Percentiles rank a stretch among this genome's conserved stretches.
These are phyloP conservation scores for Penicillium sp. DNA, from an alignment of 2,329 filamentous ascomycete genomes.

Conservation along the genomic window DNA sequence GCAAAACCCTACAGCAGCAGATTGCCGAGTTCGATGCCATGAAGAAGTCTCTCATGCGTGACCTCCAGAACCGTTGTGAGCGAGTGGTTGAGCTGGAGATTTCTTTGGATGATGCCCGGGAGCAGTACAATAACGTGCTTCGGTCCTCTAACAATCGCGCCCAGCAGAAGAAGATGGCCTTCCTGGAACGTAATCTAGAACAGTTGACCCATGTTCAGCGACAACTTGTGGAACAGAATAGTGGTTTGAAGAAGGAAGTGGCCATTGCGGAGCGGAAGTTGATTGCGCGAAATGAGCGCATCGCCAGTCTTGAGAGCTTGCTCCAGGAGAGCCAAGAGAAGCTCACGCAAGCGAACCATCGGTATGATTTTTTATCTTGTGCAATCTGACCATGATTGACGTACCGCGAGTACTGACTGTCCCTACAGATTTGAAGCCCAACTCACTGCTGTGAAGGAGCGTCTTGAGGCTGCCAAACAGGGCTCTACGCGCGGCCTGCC, in stretches of 20 bases:
- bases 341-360: slow-evolving; percentile 92
- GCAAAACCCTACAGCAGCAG: slow-evolving; percentile 92
- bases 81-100: slow-evolving; percentile 98
- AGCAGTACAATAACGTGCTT: slow-evolving; percentile 98
- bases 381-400: slow-evolving; percentile 5
- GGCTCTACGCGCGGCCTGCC: slow-evolving; percentile 83
- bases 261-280: slow-evolving; percentile 97
- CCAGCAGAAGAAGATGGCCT: slow-evolving; percentile 99
- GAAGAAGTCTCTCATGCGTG: slow-evolving; percentile 99
- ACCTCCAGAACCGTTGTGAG: slow-evolving; percentile 96
- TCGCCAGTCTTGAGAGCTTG: slow-evolving; percentile 85
- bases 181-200: slow-evolving; percentile 95
- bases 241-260: slow-evolving; percentile 96
- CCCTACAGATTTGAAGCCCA: slow-evolving; percentile 84
- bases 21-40: slow-evolving; percentile 98
- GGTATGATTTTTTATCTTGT: slow-evolving; percentile 59
- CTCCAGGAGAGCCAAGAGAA: slow-evolving; percentile 98
- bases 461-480: slow-evolving; percentile 89
- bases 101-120: slow-evolving; percentile 90
- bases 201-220: slow-evolving; percentile 96
- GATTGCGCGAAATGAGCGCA: slow-evolving; percentile 93
- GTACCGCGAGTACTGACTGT: slow-evolving; percentile 17
- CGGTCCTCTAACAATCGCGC: slow-evolving; percentile 95
- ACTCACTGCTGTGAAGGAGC: slow-evolving; percentile 94
- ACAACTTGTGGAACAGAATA: slow-evolving; percentile 97